Evolutionary conservation across 1,284 basidiomycete genomes (phyloP).

Genomic region (Ceratobasidium theobromae): DNA sequence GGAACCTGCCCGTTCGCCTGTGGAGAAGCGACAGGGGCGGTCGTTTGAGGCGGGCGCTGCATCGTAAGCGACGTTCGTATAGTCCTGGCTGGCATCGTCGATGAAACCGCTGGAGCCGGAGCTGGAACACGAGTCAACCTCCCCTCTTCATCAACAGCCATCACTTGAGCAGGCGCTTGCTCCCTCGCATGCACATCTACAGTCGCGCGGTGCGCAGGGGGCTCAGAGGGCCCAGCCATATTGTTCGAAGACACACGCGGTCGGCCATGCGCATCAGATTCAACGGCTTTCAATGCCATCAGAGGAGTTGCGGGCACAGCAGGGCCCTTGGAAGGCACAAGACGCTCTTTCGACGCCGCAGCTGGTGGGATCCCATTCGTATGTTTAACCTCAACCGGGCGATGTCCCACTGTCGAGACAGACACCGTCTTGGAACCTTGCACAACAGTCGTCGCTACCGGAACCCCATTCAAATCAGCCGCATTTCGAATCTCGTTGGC

Average conservation of each 20-base stretch:
- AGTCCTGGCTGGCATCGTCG: constrained; percentile 16
- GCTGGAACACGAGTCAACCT: background rate
- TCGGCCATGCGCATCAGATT: background rate
- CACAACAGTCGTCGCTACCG: background rate
- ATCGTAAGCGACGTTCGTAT: constrained; percentile 7
- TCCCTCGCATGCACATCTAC: constrained; percentile 20
- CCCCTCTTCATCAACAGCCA: constrained; percentile 22
- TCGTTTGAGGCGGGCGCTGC: background rate
- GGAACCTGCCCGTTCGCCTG: constrained; percentile 4
- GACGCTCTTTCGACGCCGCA: background rate
- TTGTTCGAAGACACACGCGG: constrained; percentile 17
- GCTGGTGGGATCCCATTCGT: background rate
- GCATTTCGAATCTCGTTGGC: background rate
- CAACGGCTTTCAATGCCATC: background rate
- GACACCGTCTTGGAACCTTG: background rate
- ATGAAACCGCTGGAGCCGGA: background rate
- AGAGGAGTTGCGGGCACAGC: background rate
- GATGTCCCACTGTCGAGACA: background rate
- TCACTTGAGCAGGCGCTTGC: background rate
- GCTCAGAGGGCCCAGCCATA: background rate
- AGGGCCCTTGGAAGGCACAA: background rate
- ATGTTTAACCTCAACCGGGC: background rate
- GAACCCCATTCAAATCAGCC: background rate
- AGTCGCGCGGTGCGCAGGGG: constrained; percentile 17
- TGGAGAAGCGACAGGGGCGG: background rate